Base-by-base conservation (phyloP, 345 rosid species). In the Brassica carinata region DNA sequence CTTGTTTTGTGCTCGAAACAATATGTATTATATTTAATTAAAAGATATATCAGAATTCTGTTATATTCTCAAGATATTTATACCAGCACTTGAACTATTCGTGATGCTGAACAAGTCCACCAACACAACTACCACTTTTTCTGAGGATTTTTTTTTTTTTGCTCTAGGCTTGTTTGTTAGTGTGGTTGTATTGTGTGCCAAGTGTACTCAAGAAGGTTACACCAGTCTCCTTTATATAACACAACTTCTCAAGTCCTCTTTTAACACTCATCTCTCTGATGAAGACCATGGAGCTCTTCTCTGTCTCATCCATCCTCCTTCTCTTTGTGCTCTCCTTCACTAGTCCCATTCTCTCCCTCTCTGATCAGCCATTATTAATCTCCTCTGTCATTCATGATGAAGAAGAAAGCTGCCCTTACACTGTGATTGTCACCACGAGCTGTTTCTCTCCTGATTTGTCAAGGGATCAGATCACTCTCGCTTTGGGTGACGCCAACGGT, bases 361-460 rank as follows among this genome's bases (percentile, higher is more conserved):
- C 67, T 17, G 59, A 36, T 55, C 61, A 53, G 33, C 45, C 61
- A 7, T 29, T 78, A 26, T 18, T 78, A 2, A 36, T 65, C 67
- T 78, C 76, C 8, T 38, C 82, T 66, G 72, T 65, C 34, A 15
- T 78, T 57, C 67, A 1, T 27, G 29, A 65, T 55, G 51, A 72
- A 55, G 67, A 72, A 64, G 67, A 72, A 57, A 78, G 40, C n/a
- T 78, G 82, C 61, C 82, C 81, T 55, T 78, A 78, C 77, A 71
- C 81, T 26, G 30, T 79, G 61, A 72, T 78, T 65, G 67, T 72
- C 26, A 78, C 77, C 15, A 78, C 82, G 18, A 79, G 77, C 62
- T 79, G 82, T 79, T 51, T 58, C 48, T 79, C 82, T 5, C 77
- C 73, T 34, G 73, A 79, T 65, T 79, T 72, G 72, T 72, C 77